A percentile compares a stretch with the other conserved stretches of the same genome.
Conservation (phyloP, 176 grass and related monocot species). For the Carex scoparia region DNA sequence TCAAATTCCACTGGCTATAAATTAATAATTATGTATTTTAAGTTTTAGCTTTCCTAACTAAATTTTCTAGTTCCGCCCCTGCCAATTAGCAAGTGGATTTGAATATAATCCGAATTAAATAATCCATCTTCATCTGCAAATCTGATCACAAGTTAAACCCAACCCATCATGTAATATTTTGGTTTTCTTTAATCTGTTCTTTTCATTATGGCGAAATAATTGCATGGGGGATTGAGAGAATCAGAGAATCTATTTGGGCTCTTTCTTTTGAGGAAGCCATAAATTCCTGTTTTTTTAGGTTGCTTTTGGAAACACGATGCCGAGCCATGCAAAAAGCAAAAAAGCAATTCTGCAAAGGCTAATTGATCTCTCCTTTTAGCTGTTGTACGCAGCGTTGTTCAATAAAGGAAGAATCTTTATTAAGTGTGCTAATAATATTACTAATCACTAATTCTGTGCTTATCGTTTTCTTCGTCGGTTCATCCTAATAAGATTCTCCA, state of each 20-base stretch:
- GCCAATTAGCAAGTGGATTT: too few relatives aligned
- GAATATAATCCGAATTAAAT: too few relatives aligned
- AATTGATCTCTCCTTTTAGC: constrained; percentile 19
- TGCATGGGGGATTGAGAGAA: constrained; percentile 26
- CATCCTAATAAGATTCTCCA: constrained; percentile 5
- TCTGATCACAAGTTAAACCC: too few relatives aligned
- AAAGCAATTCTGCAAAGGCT: constrained; percentile 23
- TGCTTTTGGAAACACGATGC: constrained; percentile 2
- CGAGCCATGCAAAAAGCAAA: constrained; percentile 28
- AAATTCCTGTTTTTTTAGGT: constrained; percentile 18
- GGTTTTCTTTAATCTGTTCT: neutral
- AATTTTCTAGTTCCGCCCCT: too few relatives aligned
- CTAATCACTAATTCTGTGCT: neutral
- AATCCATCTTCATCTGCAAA: too few relatives aligned
- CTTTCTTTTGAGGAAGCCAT: constrained; percentile 28
- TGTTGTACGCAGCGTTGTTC: neutral
- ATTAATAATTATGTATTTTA: too few relatives aligned
- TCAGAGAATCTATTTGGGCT: constrained; percentile 22
- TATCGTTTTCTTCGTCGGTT: neutral
- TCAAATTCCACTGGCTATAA: too few relatives aligned
- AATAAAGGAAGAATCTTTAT: constrained; percentile 22
- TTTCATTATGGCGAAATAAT: constrained; percentile 17
- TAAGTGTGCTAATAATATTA: neutral
- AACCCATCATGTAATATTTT: neutral
- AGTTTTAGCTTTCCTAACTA: too few relatives aligned